Evolutionary conservation across 1,284 basidiomycete species (phyloP), one percentile per base, ranked within the genome.

Genomic region (Ganoderma lucidum): DNA sequence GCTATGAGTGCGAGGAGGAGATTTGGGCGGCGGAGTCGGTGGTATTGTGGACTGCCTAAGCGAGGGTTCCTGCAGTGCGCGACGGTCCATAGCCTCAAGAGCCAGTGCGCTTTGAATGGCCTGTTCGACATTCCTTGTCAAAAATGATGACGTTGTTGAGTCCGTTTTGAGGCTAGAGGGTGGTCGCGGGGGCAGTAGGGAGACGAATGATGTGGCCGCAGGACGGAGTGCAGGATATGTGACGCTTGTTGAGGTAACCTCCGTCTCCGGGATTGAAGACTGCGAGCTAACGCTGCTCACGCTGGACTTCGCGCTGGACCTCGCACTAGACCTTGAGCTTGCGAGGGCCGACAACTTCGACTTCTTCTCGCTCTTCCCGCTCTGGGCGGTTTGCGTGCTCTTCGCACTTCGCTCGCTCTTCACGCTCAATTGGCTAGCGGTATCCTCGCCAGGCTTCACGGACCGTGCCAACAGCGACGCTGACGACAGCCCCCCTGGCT

Each of bases 161-260:
- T 35, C 75, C 68, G 35, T 71, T 6, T 12, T 28, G 30, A 35
- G 23, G 5, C 14, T 76, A 14, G 73, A 70, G 1, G 77, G 74
- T 5, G 68, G 35, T 60, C 55, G 56, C 51, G 69, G 44, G 62
- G 69, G 66, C 51, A 73, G 19, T 3, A 83, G 74, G 62, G 85
- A 85, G 64, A 84, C 77, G 61, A 84, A 80, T 19, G 90, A 91
- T 63, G 86, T 83, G 2, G 87, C 78, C 28, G 89, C 85, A 35
- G 91, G 92, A 39, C 92, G 87, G 69, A 93, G 81, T 8, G 77
- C 83, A 28, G 91, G 89, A 76, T 90, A 93, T 6, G 92, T 93
- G 73, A 88, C 86, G 15, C 89, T 83, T 4, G 59, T 61, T 28
- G 59, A 61, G 5, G 59, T 28, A n/a, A 39, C 56, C 35, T 69